These are phyloP conservation scores for Sabuloglossum arenarium DNA, from an alignment of 495 filamentous ascomycete genomes.

Conservation along the genomic window DNA sequence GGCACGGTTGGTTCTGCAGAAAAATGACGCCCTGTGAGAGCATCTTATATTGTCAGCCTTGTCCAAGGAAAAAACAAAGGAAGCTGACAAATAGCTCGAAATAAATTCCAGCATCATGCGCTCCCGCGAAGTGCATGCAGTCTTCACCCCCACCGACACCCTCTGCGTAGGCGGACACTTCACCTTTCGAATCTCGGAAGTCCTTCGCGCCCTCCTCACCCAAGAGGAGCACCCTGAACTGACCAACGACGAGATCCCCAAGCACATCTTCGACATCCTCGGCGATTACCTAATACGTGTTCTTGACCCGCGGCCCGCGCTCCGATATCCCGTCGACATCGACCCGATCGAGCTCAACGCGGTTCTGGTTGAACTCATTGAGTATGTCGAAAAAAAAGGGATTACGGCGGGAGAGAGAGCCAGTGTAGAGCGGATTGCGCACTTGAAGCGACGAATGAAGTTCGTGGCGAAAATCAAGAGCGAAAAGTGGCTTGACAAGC, in stretches of 20 bases:
- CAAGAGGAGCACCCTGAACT: not conserved
- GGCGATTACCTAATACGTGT: not conserved
- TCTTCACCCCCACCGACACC: not conserved
- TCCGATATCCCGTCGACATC: no score
- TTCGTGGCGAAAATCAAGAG: no score
- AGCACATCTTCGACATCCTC: not conserved
- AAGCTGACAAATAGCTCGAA: not conserved
- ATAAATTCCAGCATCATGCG: not conserved
- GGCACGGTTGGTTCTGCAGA: not conserved
- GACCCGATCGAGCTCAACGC: no score
- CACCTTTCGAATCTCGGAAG: not conserved
- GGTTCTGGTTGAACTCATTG: no score
- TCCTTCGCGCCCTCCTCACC: not conserved
- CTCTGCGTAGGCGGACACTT: not conserved
- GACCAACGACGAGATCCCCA: not conserved
- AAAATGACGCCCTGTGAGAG: not conserved
- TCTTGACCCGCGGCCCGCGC: not conserved
- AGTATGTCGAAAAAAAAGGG: no score
- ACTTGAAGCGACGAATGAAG: no score
- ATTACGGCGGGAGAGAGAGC: no score
- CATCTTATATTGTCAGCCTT: not conserved
- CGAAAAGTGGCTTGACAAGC: no score
- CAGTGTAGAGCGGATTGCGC: no score
- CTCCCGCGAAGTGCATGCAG: not conserved
- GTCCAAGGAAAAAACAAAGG: not conserved